Conservation (phyloP, 1,284 basidiomycete genomes). For the Tylopilus orsonianus region DNA sequence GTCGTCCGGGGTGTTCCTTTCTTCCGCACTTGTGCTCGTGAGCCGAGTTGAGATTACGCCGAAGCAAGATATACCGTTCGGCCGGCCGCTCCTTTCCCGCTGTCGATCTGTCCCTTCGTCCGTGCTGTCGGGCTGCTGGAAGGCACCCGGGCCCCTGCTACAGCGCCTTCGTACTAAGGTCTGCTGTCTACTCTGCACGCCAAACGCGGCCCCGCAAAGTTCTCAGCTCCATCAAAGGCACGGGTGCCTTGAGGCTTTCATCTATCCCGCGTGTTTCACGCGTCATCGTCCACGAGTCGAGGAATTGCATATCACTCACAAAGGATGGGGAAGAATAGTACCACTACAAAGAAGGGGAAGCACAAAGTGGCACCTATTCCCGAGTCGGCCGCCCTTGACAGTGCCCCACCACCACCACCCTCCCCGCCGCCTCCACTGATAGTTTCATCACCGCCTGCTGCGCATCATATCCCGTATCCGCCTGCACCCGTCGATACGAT, state of each 20-base stretch:
- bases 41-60: slow-evolving; percentile 1
- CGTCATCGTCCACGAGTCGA: slow-evolving; percentile 29
- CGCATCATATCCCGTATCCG: slow-evolving; percentile 28
- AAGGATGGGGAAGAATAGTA: slow-evolving; percentile 30
- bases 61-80: slow-evolving; percentile 6
- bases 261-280: slow-evolving; percentile 27
- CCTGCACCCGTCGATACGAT: slow-evolving; percentile 24
- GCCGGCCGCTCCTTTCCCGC: not conserved
- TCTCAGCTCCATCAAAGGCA: slow-evolving; percentile 15
- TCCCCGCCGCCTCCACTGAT: slow-evolving; percentile 13
- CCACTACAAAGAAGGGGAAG: slow-evolving; percentile 37
- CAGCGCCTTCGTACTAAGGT: slow-evolving; percentile 10
- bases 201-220: slow-evolving; percentile 5
- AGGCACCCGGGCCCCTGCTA: not conserved
- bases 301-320: slow-evolving; percentile 16
- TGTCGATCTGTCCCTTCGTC: slow-evolving; percentile 9
- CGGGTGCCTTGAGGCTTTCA: slow-evolving; percentile 31
- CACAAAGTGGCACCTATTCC: slow-evolving; percentile 28
- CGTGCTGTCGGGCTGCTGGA: not conserved
- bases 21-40: slow-evolving; percentile 4
- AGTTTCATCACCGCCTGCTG: slow-evolving; percentile 30
- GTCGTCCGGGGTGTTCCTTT: slow-evolving; percentile 11
- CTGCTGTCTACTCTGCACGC: slow-evolving; percentile 3
- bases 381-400: slow-evolving; percentile 10
- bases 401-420: slow-evolving; percentile 9